phyloP scores from a whole-genome alignment of 2,329 filamentous ascomycete species.

The Pestalotiopsis sp. region DNA sequence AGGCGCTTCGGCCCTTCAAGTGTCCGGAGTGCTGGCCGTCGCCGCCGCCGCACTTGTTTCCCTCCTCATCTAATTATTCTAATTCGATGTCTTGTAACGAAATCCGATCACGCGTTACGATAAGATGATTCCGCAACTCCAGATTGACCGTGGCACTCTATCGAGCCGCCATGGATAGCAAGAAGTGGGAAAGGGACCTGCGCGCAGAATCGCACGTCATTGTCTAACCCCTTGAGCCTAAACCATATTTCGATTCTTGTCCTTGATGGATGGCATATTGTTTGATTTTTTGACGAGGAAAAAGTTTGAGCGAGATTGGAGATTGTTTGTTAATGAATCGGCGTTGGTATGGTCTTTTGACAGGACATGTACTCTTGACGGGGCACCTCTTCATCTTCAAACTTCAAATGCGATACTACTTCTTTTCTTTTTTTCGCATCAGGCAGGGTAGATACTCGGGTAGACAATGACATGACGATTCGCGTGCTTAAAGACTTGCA shows the following conservation, averaged over 20 bases:
- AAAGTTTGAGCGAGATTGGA: background rate
- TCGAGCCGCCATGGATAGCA: background rate
- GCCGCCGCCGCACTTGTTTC: background rate
- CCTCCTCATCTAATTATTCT: background rate
- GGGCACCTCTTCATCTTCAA: background rate
- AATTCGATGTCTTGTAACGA: background rate
- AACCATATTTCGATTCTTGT: background rate
- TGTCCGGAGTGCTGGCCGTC: background rate
- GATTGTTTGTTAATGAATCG: background rate
- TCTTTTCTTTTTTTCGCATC: background rate
- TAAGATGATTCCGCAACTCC: background rate
- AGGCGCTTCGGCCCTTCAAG: slow-evolving; percentile 5
- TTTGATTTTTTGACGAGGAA: background rate
- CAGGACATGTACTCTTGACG: background rate
- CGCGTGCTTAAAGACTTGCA: background rate
- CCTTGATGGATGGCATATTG: background rate
- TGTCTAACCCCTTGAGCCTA: background rate
- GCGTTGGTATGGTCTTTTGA: background rate
- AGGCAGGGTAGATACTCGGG: slow-evolving; percentile 1
- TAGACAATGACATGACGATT: background rate
- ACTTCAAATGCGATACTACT: background rate
- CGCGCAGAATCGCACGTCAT: background rate
- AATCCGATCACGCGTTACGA: background rate
- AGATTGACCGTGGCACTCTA: background rate
- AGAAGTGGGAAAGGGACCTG: background rate